Percentiles rank a stretch among this genome's conserved stretches.
Conservation (phyloP, 345 rosid genomes). For the Aegle marmelos region DNA sequence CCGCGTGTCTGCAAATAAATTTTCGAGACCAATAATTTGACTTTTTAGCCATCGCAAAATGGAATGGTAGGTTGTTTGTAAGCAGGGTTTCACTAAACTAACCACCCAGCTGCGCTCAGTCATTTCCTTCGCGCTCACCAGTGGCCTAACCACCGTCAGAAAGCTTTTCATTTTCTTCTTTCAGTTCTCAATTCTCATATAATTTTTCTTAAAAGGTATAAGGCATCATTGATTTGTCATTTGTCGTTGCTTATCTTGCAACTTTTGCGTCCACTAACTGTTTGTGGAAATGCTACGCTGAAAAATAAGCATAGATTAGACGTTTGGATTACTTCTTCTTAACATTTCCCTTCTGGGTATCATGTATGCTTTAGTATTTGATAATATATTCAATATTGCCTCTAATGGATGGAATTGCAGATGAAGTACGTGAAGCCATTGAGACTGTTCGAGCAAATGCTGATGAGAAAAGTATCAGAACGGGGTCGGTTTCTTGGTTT, state of each 20-base stretch:
- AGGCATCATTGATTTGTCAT: background rate
- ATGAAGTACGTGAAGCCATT: slow-evolving; percentile 76
- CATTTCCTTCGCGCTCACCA: background rate
- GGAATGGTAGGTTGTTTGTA: background rate
- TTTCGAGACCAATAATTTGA: background rate
- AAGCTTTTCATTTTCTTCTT: no score
- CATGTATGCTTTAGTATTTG: no score
- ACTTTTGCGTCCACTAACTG: background rate
- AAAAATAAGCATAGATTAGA: background rate
- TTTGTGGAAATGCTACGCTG: background rate
- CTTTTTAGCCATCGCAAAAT: background rate
- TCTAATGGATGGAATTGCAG: slow-evolving; percentile 9
- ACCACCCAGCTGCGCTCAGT: background rate
- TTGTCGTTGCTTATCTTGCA: fast-evolving
- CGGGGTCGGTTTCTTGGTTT: slow-evolving; percentile 62
- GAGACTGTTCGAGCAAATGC: slow-evolving; percentile 44
- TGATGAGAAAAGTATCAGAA: slow-evolving; percentile 32
- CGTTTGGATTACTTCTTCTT: background rate
- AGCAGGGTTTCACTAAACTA: background rate
- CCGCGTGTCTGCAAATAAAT: no score
- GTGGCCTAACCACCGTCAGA: background rate
- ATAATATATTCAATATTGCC: background rate
- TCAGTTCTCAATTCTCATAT: background rate
- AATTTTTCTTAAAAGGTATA: background rate
- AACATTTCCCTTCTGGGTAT: background rate